A percentile compares a stretch with the other conserved stretches of the same genome.
Conservation (phyloP, 768 basidiomycete species). For the Lactifluus rugatus region DNA sequence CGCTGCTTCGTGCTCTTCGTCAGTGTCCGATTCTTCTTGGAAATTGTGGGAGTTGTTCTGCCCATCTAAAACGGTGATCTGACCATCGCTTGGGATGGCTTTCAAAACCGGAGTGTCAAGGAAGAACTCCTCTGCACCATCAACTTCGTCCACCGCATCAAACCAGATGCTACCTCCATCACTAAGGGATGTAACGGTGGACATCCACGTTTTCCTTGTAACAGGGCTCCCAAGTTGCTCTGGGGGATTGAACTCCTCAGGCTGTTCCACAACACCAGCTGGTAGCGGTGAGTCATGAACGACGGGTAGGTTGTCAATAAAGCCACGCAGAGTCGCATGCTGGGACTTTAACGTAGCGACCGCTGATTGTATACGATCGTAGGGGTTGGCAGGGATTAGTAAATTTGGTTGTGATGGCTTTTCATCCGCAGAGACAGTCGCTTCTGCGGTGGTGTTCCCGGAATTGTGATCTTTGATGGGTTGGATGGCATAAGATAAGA, state of each 20-base stretch:
- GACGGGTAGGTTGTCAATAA: slow-evolving; percentile 19
- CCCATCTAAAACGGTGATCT: slow-evolving; percentile 29
- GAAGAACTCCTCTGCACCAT: slow-evolving; percentile 63
- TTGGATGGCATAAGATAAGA: background rate
- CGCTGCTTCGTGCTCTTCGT: slow-evolving; percentile 28
- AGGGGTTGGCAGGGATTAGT: slow-evolving; percentile 16
- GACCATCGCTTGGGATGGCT: slow-evolving; percentile 25
- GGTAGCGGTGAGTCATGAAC: slow-evolving; percentile 31
- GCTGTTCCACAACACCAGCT: slow-evolving; percentile 41
- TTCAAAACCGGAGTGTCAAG: slow-evolving; percentile 28
- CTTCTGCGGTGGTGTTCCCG: background rate
- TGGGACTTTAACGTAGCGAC: slow-evolving; percentile 51
- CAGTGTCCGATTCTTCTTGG: slow-evolving; percentile 46
- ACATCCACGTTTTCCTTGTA: slow-evolving; percentile 18
- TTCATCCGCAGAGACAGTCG: background rate
- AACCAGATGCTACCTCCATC: slow-evolving; percentile 52
- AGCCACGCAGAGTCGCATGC: slow-evolving; percentile 41
- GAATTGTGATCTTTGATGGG: slow-evolving; percentile 5
- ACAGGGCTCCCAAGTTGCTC: slow-evolving; percentile 15
- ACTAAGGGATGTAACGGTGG: slow-evolving; percentile 23
- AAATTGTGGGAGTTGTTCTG: slow-evolving; percentile 38
- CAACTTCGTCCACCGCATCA: slow-evolving; percentile 54
- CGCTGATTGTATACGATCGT: slow-evolving; percentile 38
- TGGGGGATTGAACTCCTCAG: slow-evolving; percentile 22
- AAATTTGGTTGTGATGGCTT: slow-evolving; percentile 6